phyloP scores from a whole-genome alignment of 2,329 filamentous ascomycete species.

The Penicillium paneum region DNA sequence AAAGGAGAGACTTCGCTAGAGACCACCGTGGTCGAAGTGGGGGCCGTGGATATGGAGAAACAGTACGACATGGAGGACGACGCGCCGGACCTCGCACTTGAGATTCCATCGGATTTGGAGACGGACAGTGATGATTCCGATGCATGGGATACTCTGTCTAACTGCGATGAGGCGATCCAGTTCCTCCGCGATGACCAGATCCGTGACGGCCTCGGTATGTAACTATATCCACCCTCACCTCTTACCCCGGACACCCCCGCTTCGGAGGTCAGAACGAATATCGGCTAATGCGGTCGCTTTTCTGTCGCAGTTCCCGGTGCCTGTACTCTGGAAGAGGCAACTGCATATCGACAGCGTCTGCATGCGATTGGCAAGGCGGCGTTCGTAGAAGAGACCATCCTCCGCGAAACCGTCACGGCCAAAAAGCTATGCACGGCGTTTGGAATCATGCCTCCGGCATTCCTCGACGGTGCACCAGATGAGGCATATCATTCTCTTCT shows the following conservation, averaged over 20 bases:
- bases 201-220: constrained; percentile 47
- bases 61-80: constrained; percentile 20
- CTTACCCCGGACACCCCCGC: constrained; percentile 22
- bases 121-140: constrained; percentile 38
- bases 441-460: constrained; percentile 68
- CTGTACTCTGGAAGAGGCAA: constrained; percentile 67
- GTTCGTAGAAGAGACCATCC: constrained; percentile 71
- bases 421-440: constrained; percentile 86
- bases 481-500: constrained; percentile 72
- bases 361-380: constrained; percentile 72
- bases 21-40: constrained; percentile 37
- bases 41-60: constrained; percentile 28
- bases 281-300: constrained; percentile 11
- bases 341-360: constrained; percentile 65
- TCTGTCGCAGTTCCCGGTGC: constrained; percentile 44
- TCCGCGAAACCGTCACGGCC: constrained; percentile 66
- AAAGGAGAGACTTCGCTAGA: constrained; percentile 35
- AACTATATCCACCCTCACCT: constrained; percentile 19
- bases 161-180: constrained; percentile 62
- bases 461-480: constrained; percentile 70
- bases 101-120: constrained; percentile 37
- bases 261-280: constrained; percentile 17
- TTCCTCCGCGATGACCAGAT: constrained; percentile 55
- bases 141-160: constrained; percentile 61
- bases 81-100: constrained; percentile 28